Percentiles rank a stretch among this genome's conserved stretches.
These are phyloP conservation scores for Paraconiothyrium brasiliense DNA, from an alignment of 2,329 filamentous ascomycete species.

Conservation along the genomic window DNA sequence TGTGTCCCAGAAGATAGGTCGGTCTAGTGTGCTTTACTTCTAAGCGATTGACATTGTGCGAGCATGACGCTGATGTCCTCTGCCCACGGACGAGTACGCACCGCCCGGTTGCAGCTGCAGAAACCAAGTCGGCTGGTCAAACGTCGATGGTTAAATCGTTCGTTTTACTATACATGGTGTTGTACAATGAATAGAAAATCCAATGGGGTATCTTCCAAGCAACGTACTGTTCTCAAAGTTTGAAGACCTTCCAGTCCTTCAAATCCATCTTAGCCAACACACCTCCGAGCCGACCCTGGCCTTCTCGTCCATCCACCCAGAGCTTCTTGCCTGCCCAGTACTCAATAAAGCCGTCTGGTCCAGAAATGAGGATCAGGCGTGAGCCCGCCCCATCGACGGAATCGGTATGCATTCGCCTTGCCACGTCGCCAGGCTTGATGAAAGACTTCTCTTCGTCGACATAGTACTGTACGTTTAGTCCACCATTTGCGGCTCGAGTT, in stretches of 20 bases:
- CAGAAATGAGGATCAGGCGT: slow-evolving; percentile 83
- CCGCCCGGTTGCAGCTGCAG: too few relatives aligned
- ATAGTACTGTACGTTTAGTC: slow-evolving; percentile 72
- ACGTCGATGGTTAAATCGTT: too few relatives aligned
- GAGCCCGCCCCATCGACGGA: slow-evolving; percentile 54
- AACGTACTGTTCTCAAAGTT: slow-evolving; percentile 55
- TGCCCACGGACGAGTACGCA: too few relatives aligned
- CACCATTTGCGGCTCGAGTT: slow-evolving; percentile 28
- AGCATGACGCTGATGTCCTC: too few relatives aligned
- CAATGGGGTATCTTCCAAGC: slow-evolving; percentile 21
- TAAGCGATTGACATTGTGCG: too few relatives aligned
- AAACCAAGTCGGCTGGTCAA: too few relatives aligned
- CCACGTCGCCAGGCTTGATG: slow-evolving; percentile 60
- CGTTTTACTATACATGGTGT: neutral
- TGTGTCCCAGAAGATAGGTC: too few relatives aligned
- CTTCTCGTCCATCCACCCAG: slow-evolving; percentile 76
- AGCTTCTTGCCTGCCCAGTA: slow-evolving; percentile 82
- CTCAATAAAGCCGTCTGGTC: slow-evolving; percentile 87
- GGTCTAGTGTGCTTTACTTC: too few relatives aligned
- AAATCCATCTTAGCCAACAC: slow-evolving; percentile 69
- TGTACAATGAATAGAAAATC: neutral
- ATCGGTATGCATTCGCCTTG: slow-evolving; percentile 31
- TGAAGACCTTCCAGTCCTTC: slow-evolving; percentile 67
- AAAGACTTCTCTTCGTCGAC: slow-evolving; percentile 81
- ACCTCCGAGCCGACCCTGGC: slow-evolving; percentile 78